These are phyloP conservation scores for Euphorbia schlechtendalii DNA, from an alignment of 441 rosid species.

Conservation along the genomic window DNA sequence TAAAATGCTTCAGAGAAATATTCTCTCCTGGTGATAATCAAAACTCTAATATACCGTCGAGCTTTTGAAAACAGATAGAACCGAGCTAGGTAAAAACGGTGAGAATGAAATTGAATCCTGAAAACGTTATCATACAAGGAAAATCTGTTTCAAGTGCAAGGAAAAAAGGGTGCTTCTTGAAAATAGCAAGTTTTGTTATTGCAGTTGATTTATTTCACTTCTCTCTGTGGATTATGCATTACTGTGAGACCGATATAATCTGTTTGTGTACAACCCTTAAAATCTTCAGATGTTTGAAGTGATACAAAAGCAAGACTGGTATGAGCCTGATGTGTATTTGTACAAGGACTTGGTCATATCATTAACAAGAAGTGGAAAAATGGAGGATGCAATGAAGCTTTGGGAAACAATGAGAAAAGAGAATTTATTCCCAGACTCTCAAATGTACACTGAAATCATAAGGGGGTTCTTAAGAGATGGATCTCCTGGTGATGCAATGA, in stretches of 20 bases:
- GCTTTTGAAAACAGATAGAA: too few species aligned
- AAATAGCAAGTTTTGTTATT: too few species aligned
- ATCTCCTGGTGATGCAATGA: conserved; percentile 94
- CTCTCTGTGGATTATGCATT: background rate
- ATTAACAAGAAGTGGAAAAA: conserved; percentile 55
- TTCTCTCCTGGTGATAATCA: background rate
- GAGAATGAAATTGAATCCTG: too few species aligned
- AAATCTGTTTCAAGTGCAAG: too few species aligned
- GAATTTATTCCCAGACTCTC: conserved; percentile 75
- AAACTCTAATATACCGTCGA: background rate
- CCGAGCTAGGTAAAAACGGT: too few species aligned
- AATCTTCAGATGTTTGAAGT: conserved; percentile 59
- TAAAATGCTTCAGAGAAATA: conserved; percentile 32
- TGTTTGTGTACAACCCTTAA: background rate
- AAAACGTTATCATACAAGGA: too few species aligned
- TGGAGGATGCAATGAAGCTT: conserved; percentile 75
- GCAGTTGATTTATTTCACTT: too few species aligned
- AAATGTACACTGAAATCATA: conserved; percentile 79
- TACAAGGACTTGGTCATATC: conserved; percentile 83
- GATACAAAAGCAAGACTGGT: conserved; percentile 82
- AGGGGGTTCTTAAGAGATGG: conserved; percentile 82
- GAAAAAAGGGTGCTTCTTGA: too few species aligned
- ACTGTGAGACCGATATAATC: background rate
- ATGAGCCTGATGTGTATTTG: conserved; percentile 68
- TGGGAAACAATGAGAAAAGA: conserved; percentile 83